These are phyloP conservation scores for Poterioochromonas sp. DNA, from an alignment of 352 stramenopile species.

Conservation along the genomic window DNA sequence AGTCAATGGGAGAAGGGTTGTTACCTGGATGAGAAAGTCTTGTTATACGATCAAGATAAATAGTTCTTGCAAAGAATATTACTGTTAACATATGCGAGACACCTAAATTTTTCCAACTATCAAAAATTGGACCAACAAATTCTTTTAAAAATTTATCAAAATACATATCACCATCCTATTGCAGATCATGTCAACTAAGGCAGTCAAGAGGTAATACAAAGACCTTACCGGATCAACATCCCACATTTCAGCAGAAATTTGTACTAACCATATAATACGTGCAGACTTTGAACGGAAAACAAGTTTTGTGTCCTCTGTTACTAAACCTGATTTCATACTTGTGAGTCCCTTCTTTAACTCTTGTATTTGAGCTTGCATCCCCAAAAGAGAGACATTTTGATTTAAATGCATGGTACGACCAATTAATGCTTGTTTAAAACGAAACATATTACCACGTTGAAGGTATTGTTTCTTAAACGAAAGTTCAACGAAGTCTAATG, in stretches of 20 bases:
- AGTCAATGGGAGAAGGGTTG: too few relatives aligned
- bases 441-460: conserved; percentile 73
- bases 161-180: conserved; percentile 67
- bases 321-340: conserved; percentile 72
- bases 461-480: conserved; percentile 79
- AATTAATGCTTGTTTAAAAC: conserved; percentile 47
- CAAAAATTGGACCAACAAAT: conserved; percentile 59
- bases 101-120: conserved; percentile 66
- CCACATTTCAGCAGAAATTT: conserved; percentile 90
- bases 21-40: background rate
- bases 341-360: conserved; percentile 68
- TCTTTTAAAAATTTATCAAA: conserved; percentile 74
- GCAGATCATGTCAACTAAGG: background rate
- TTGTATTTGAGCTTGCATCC: conserved; percentile 68
- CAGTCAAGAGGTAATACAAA: background rate
- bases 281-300: conserved; percentile 85
- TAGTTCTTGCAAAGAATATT: conserved; percentile 77
- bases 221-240: conserved; percentile 45
- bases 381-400: conserved; percentile 44
- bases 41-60: conserved; percentile 47
- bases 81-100: conserved; percentile 80
- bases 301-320: conserved; percentile 89
- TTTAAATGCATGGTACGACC: conserved; percentile 31
- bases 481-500: conserved; percentile 69
- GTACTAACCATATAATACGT: conserved; percentile 91